These are phyloP conservation scores for Penicillium alfredii DNA, from an alignment of 495 filamentous ascomycete genomes.

Conservation along the genomic window DNA sequence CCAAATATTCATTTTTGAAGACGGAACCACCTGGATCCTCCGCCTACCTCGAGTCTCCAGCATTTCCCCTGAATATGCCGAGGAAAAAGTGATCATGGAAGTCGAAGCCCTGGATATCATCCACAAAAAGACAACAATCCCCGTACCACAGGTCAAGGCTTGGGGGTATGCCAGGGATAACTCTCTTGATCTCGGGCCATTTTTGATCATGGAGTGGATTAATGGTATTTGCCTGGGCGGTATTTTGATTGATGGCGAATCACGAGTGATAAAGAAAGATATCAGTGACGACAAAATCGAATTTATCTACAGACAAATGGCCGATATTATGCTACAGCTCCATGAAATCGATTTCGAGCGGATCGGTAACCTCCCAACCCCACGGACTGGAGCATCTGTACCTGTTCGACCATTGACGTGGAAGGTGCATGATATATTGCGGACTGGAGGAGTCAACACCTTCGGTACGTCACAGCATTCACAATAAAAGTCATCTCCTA, in stretches of 20 bases:
- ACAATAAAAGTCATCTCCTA: conserved; percentile 6
- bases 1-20: conserved; percentile 29
- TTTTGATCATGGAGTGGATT: conserved; percentile 44
- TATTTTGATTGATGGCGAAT: conserved; percentile 15
- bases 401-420: conserved; percentile 23
- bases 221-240: conserved; percentile 28
- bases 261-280: conserved; percentile 20
- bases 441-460: conserved; percentile 30
- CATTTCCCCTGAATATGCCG: conserved; percentile 22
- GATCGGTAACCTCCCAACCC: conserved; percentile 17
- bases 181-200: conserved; percentile 33
- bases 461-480: conserved; percentile 16
- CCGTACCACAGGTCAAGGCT: conserved; percentile 30
- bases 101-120: conserved; percentile 32
- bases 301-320: conserved; percentile 26
- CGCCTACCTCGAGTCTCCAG: conserved; percentile 34
- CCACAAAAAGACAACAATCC: conserved; percentile 35
- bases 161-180: conserved; percentile 36
- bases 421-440: conserved; percentile 27
- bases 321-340: conserved; percentile 25
- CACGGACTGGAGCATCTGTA: conserved; percentile 10
- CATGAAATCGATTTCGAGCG: conserved; percentile 21
- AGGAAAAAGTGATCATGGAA: conserved; percentile 43
- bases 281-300: conserved; percentile 21
- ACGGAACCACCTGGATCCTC: conserved; percentile 31